Percentiles rank a stretch among this genome's conserved stretches.
phyloP scores from a whole-genome alignment of 331 rosid species.

The Quercus phellos region DNA sequence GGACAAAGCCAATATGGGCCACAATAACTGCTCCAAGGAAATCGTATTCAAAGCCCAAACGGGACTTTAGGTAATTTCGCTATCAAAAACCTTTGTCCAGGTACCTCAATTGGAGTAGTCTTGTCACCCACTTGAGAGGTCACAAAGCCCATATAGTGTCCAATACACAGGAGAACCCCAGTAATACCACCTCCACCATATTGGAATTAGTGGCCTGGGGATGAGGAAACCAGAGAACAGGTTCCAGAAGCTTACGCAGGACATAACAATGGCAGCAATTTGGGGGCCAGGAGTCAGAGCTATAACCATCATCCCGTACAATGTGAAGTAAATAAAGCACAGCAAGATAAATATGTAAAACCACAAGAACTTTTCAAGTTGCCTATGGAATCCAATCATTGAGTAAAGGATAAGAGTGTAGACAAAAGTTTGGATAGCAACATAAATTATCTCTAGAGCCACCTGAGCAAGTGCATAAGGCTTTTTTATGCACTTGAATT shows the following conservation, averaged over 20 bases:
- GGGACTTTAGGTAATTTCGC: constrained; percentile 2
- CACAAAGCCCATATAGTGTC: constrained; percentile 47
- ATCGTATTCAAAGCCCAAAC: no score
- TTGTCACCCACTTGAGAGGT: constrained; percentile 42
- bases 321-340: constrained; percentile 53
- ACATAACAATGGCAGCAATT: constrained; percentile 51
- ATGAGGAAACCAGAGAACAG: constrained; percentile 54
- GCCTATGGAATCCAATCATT: constrained; percentile 55
- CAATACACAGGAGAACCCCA: constrained; percentile 52
- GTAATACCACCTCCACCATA: constrained; percentile 60
- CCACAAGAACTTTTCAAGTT: constrained; percentile 44
- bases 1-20: constrained; percentile 38
- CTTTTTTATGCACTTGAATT: no score
- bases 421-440: constrained; percentile 43
- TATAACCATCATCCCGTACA: constrained; percentile 57
- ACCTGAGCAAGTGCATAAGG: constrained; percentile 34
- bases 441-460: constrained; percentile 45
- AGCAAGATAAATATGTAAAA: constrained; percentile 52
- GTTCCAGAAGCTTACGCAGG: constrained; percentile 58
- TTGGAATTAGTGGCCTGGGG: constrained; percentile 41
- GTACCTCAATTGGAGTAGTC: constrained; percentile 10
- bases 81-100: constrained; percentile 22
- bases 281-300: constrained; percentile 51
- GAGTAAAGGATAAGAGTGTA: constrained; percentile 46
- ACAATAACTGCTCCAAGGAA: neutral